Evolutionary conservation across 495 filamentous ascomycete genomes (phyloP).

Genomic region (Aspergillus mulundensis): DNA sequence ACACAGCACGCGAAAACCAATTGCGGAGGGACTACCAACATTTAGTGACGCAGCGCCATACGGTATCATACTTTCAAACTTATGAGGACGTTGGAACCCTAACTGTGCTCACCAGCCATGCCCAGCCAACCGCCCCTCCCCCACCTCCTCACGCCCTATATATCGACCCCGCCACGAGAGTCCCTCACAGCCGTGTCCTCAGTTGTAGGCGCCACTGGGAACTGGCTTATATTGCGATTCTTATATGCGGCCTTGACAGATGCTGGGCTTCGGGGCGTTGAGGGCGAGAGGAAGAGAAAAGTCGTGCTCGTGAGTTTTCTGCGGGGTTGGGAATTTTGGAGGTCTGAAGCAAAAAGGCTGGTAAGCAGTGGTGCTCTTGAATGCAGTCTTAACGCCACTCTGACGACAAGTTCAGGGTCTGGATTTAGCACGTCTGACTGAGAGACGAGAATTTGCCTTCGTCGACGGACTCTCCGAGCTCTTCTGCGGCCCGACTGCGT

Average conservation of each 20-base stretch:
- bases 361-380: constrained; percentile 30
- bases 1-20: not conserved
- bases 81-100: not conserved
- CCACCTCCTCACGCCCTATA: constrained; percentile 63
- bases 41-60: too few species aligned
- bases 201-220: constrained; percentile 64
- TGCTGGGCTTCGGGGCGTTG: constrained; percentile 17
- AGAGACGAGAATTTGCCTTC: constrained; percentile 59
- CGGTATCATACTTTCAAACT: not conserved
- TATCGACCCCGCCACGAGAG: constrained; percentile 38
- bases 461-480: constrained; percentile 67
- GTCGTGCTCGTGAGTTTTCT: constrained; percentile 80
- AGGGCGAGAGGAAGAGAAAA: constrained; percentile 32
- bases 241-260: constrained; percentile 52
- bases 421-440: constrained; percentile 59
- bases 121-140: constrained; percentile 56
- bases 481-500: constrained; percentile 30
- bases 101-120: constrained; percentile 25
- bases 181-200: constrained; percentile 72
- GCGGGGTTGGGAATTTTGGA: constrained; percentile 74
- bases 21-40: not conserved
- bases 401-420: constrained; percentile 49
- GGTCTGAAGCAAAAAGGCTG: constrained; percentile 54
- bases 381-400: not conserved
- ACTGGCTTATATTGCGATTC: constrained; percentile 69